phyloP scores from a whole-genome alignment of 1,284 basidiomycete genomes.

The Apiotrichum mycotoxinovorans region DNA sequence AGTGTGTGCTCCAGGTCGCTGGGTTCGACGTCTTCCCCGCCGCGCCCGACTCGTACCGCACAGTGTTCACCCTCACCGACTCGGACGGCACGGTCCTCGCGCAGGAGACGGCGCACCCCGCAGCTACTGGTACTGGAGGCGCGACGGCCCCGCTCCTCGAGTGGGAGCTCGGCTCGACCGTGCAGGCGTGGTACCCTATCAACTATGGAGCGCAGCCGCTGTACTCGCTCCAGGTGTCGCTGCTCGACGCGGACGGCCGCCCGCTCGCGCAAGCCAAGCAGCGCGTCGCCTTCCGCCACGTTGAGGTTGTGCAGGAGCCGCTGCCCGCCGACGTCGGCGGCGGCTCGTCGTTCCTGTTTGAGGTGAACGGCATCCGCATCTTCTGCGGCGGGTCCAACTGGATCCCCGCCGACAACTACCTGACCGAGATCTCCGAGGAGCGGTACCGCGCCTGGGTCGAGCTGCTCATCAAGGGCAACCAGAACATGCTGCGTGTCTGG shows the following conservation, averaged over 20 bases:
- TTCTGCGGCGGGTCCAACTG: constrained; percentile 91
- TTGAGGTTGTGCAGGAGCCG: constrained; percentile 67
- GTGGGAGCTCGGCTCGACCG: constrained; percentile 53
- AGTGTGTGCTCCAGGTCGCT: not conserved
- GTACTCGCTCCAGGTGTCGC: constrained; percentile 62
- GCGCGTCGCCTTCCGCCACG: constrained; percentile 69
- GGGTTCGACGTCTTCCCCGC: constrained; percentile 9
- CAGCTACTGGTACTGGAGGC: too few species aligned
- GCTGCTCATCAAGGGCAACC: constrained; percentile 53
- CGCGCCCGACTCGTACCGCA: constrained; percentile 3
- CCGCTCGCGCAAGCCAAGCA: constrained; percentile 17
- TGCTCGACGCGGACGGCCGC: constrained; percentile 38
- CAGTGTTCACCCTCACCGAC: constrained; percentile 14
- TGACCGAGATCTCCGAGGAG: constrained; percentile 63
- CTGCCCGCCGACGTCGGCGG: constrained; percentile 55
- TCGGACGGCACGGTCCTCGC: constrained; percentile 25
- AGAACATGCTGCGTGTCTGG: constrained; percentile 58
- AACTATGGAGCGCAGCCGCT: constrained; percentile 74
- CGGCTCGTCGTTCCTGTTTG: constrained; percentile 78
- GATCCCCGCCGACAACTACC: constrained; percentile 85
- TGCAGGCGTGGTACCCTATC: constrained; percentile 71
- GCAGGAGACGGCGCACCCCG: constrained; percentile 37
- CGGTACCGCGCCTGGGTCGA: constrained; percentile 53
- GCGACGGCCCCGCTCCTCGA: constrained; percentile 47
- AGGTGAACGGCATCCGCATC: constrained; percentile 79